Conservation (phyloP, 495 filamentous ascomycete genomes). For the Lasiosphaeris hirsuta region DNA sequence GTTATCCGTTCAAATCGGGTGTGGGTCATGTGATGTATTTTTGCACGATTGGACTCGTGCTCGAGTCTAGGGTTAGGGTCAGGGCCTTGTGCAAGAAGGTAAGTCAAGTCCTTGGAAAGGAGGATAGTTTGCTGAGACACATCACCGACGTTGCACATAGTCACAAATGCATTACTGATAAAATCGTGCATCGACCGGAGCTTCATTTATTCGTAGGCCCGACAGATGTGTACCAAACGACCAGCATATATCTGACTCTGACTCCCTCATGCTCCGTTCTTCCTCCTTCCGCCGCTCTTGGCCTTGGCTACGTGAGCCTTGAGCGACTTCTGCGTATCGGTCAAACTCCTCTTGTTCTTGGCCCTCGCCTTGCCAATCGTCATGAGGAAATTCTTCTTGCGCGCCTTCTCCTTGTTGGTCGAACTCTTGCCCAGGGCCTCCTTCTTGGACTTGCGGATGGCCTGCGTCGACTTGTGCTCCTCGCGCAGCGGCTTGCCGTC, state of each 20-base stretch:
- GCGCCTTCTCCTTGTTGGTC: conserved; percentile 95
- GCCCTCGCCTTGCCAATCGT: conserved; percentile 88
- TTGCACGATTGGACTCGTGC: too few relatives aligned
- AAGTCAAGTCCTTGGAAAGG: too few relatives aligned
- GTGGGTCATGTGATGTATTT: too few relatives aligned
- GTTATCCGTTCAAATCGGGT: too few relatives aligned
- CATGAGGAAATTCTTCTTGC: conserved; percentile 98
- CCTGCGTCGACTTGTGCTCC: conserved; percentile 78
- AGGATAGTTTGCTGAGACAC: too few relatives aligned
- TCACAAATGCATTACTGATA: too few relatives aligned
- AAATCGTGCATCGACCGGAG: too few relatives aligned
- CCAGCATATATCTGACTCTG: neutral
- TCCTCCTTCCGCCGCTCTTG: conserved; percentile 79
- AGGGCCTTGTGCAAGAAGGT: too few relatives aligned
- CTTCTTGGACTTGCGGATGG: conserved; percentile 79
- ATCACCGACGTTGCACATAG: too few relatives aligned
- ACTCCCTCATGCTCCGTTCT: conserved; percentile 48
- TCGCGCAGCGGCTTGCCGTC: conserved; percentile 69
- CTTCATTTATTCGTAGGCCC: too few relatives aligned
- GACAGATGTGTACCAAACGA: neutral
- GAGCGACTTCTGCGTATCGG: conserved; percentile 72
- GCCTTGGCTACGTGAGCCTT: conserved; percentile 77
- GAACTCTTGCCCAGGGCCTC: conserved; percentile 84
- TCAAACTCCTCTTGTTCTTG: conserved; percentile 89
- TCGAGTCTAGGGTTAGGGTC: too few relatives aligned